Conservation (phyloP, 2,329 filamentous ascomycete genomes). For the Arthrobotrys sinensis region DNA sequence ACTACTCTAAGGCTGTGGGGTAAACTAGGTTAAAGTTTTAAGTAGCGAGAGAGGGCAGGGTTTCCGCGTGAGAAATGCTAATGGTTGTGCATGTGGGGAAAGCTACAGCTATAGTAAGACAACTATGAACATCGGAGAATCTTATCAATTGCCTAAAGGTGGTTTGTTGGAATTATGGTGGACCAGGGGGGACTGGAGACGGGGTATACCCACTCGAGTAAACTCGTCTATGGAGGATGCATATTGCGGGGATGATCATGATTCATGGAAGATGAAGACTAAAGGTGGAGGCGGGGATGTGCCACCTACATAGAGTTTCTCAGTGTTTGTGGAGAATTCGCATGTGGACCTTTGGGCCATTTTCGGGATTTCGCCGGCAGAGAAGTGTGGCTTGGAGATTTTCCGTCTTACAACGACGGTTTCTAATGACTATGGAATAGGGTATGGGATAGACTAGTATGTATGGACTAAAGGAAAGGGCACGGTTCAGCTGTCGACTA, state of each 20-base stretch:
- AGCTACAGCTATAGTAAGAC: not conserved
- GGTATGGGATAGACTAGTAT: not conserved
- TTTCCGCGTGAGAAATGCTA: slow-evolving; percentile 7
- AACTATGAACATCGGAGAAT: not conserved
- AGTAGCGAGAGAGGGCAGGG: slow-evolving; percentile 20
- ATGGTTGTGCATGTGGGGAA: not conserved
- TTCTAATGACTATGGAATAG: not conserved
- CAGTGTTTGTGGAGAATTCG: not conserved
- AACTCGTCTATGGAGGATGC: not conserved
- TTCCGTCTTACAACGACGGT: slow-evolving; percentile 16
- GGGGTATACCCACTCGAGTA: slow-evolving; percentile 14
- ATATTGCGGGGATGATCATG: slow-evolving; percentile 10
- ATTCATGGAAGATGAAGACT: not conserved
- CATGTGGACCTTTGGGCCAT: not conserved
- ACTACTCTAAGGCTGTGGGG: slow-evolving; percentile 20
- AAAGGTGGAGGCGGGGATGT: slow-evolving; percentile 11
- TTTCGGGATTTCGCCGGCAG: slow-evolving; percentile 39
- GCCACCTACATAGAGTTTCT: not conserved
- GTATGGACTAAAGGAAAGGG: slow-evolving; percentile 17
- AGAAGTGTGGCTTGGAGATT: slow-evolving; percentile 17
- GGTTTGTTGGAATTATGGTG: not conserved
- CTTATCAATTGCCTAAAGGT: slow-evolving; percentile 32
- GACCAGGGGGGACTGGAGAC: not conserved
- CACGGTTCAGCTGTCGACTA: slow-evolving; percentile 29
- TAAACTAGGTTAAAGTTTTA: slow-evolving; percentile 16